These are phyloP conservation scores for Skeletonema potamos DNA, from an alignment of 108 stramenopile genomes.

Conservation along the genomic window DNA sequence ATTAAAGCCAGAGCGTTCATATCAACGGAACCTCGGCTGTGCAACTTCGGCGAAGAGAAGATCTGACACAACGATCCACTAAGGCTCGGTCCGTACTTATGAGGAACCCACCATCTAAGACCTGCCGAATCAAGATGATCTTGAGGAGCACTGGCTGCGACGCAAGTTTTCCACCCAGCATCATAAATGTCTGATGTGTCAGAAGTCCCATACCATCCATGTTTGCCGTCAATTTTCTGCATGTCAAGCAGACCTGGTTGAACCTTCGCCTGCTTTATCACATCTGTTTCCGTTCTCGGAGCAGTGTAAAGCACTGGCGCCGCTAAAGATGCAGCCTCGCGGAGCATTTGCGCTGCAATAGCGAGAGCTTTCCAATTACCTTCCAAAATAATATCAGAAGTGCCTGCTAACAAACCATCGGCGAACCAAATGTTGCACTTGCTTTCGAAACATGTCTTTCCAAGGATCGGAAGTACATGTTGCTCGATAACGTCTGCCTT, in stretches of 20 bases:
- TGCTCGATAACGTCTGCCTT: constrained; percentile 41
- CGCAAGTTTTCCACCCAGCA: constrained; percentile 74
- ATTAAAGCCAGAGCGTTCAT: constrained; percentile 47
- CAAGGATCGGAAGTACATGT: constrained; percentile 55
- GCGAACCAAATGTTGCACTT: constrained; percentile 69
- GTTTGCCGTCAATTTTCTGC: constrained; percentile 48
- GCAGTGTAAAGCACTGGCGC: constrained; percentile 15
- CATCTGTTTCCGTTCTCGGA: constrained; percentile 8
- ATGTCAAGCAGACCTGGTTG: constrained; percentile 62
- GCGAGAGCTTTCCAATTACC: constrained; percentile 80
- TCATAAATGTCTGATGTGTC: constrained; percentile 28
- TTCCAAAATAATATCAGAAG: constrained; percentile 60
- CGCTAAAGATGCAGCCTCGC: constrained; percentile 10
- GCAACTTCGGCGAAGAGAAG: constrained; percentile 39
- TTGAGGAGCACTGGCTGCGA: constrained; percentile 64
- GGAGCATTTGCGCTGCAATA: constrained; percentile 65
- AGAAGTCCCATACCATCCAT: constrained; percentile 75
- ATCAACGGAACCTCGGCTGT: constrained; percentile 32
- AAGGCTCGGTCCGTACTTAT: constrained; percentile 61
- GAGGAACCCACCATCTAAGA: constrained; percentile 85
- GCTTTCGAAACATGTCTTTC: constrained; percentile 68
- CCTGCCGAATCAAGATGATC: constrained; percentile 57
- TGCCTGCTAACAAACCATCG: constrained; percentile 21
- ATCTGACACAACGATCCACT: constrained; percentile 76
- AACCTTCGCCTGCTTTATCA: constrained; percentile 59